Percentiles rank a stretch among this genome's conserved stretches.
These are phyloP conservation scores for Elasticomyces elasticus DNA, from an alignment of 495 filamentous ascomycete species.

Conservation along the genomic window DNA sequence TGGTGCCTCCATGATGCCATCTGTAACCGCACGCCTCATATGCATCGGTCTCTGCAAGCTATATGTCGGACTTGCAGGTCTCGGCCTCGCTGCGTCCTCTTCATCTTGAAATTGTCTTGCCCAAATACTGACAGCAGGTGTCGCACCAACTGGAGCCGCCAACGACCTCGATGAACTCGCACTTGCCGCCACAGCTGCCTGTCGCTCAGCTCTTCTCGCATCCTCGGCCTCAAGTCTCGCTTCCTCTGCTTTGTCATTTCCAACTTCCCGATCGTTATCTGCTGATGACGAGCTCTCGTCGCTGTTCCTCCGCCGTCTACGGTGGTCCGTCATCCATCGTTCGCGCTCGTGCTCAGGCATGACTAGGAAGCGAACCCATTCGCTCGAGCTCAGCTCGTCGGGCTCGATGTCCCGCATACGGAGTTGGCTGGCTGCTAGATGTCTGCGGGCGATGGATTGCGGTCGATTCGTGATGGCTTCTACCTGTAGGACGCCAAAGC, in stretches of 20 bases:
- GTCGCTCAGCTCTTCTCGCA: slow-evolving; percentile 1
- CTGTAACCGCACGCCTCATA: slow-evolving; percentile 11
- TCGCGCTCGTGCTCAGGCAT: slow-evolving; percentile 21
- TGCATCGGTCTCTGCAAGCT: slow-evolving; percentile 1
- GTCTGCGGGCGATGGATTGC: slow-evolving; percentile 18
- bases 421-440: slow-evolving; percentile 17
- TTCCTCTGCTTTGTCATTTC: slow-evolving; percentile 16
- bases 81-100: neutral
- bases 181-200: neutral
- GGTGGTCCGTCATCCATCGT: slow-evolving; percentile 19
- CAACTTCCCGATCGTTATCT: slow-evolving; percentile 1
- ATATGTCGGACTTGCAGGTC: neutral
- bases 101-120: slow-evolving; percentile 16
- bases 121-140: slow-evolving; percentile 17
- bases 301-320: slow-evolving; percentile 10
- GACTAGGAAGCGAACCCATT: slow-evolving; percentile 23
- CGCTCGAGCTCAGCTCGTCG: slow-evolving; percentile 19
- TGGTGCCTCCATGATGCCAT: slow-evolving; percentile 13
- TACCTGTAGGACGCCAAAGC: slow-evolving; percentile 21
- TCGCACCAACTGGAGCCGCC: slow-evolving; percentile 8
- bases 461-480: slow-evolving; percentile 21
- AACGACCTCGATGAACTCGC: neutral
- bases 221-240: slow-evolving; percentile 16
- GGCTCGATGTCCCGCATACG: slow-evolving; percentile 23
- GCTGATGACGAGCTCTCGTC: slow-evolving; percentile 3